Percentiles rank a stretch among this genome's conserved stretches.
These are phyloP conservation scores for Ceratobasidium sp. DNA, from an alignment of 1,284 basidiomycete species.

Conservation along the genomic window DNA sequence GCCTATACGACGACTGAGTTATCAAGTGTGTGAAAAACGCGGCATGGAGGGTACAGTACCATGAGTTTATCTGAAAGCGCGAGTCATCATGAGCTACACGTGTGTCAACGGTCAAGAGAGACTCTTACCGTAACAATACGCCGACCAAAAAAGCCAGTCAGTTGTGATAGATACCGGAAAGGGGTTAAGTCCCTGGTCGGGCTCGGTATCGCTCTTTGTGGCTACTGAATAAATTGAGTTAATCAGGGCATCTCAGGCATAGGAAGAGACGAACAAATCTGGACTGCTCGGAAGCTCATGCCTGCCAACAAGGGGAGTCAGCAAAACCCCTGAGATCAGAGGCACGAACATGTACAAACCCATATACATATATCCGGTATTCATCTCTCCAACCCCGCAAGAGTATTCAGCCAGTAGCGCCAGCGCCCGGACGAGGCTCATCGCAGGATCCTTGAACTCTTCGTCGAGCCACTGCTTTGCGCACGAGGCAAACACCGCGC, in stretches of 20 bases:
- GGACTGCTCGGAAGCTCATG: conserved; percentile 34
- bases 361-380: conserved; percentile 37
- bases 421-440: conserved; percentile 15
- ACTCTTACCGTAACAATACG: conserved; percentile 62
- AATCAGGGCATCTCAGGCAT: conserved; percentile 50
- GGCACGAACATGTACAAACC: conserved; percentile 3
- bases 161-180: conserved; percentile 66
- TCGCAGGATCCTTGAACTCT: not conserved
- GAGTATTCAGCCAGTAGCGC: conserved; percentile 26
- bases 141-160: conserved; percentile 70
- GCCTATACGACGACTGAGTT: too few species aligned
- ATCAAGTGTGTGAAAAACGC: too few species aligned
- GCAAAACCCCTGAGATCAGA: too few species aligned
- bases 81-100: too few species aligned
- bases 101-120: too few species aligned
- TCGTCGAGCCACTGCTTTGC: conserved; percentile 39
- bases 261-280: too few species aligned
- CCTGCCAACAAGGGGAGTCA: too few species aligned
- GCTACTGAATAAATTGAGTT: conserved; percentile 67
- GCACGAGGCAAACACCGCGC: conserved; percentile 17
- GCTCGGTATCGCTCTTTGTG: conserved; percentile 67
- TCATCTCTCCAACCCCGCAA: conserved; percentile 23
- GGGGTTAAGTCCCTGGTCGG: conserved; percentile 65
- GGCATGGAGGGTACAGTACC: too few species aligned
- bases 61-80: conserved; percentile 19